Evolutionary conservation across 2,329 filamentous ascomycete species (phyloP).

Genomic region (Ascochyta koolunga): DNA sequence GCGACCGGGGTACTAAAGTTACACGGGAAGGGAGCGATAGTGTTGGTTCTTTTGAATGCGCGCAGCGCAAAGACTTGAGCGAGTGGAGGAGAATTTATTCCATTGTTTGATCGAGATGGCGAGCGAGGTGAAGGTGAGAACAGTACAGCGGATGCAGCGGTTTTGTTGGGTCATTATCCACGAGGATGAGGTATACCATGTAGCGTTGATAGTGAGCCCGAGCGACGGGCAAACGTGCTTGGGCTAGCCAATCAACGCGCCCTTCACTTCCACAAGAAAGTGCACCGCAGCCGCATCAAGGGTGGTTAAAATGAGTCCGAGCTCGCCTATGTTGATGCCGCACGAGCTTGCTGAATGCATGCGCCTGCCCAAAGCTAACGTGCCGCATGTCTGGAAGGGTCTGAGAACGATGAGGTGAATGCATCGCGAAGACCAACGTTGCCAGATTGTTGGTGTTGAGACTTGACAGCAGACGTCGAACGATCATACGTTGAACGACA

Average conservation of each 20-base stretch:
- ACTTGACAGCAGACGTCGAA: not conserved
- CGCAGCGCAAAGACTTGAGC: slow-evolving; percentile 15
- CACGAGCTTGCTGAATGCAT: slow-evolving; percentile 18
- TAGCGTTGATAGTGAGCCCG: slow-evolving; percentile 24
- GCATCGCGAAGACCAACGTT: not conserved
- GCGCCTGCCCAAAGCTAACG: slow-evolving; percentile 4
- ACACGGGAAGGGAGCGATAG: slow-evolving; percentile 7
- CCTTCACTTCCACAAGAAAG: slow-evolving; percentile 1
- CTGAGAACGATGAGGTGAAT: not conserved
- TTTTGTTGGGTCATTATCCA: slow-evolving; percentile 26
- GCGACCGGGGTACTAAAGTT: slow-evolving; percentile 3
- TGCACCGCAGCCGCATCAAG: slow-evolving; percentile 12
- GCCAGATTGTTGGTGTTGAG: not conserved
- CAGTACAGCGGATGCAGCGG: slow-evolving; percentile 16
- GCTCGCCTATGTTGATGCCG: slow-evolving; percentile 14
- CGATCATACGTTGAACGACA: not conserved
- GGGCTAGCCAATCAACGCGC: slow-evolving; percentile 8
- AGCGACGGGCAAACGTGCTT: slow-evolving; percentile 9
- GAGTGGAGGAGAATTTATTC: slow-evolving; percentile 19
- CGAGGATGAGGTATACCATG: slow-evolving; percentile 18
- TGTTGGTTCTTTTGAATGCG: not conserved
- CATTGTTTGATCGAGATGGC: slow-evolving; percentile 7
- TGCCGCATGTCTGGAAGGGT: slow-evolving; percentile 8
- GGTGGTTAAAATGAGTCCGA: slow-evolving; percentile 7
- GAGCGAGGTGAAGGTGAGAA: slow-evolving; percentile 18